Evolutionary conservation across 208 protist genomes (phyloP).

Genomic region (Polymyxa betae): DNA sequence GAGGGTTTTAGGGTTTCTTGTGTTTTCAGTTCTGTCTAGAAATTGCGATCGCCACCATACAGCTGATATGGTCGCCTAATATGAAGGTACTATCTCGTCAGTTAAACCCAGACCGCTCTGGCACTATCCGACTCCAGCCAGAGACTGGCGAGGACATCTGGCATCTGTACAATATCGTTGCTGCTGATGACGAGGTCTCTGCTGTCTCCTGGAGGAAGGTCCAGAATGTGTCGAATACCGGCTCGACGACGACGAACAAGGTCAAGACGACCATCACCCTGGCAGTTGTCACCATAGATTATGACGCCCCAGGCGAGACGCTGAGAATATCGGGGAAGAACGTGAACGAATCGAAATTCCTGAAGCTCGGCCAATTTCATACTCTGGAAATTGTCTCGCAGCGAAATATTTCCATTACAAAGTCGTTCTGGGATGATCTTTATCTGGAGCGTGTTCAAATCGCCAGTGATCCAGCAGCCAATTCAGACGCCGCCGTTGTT

Average conservation of each 20-base stretch:
- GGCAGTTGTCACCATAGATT: conserved; percentile 30
- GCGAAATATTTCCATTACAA: not conserved
- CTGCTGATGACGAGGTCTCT: conserved; percentile 8
- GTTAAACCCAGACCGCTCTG: not conserved
- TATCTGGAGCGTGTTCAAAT: conserved; percentile 36
- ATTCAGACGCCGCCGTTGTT: conserved; percentile 26
- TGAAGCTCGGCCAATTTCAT: conserved; percentile 48
- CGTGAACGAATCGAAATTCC: conserved; percentile 31
- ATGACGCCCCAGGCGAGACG: conserved; percentile 7
- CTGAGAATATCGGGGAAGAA: conserved; percentile 40
- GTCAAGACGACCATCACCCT: conserved; percentile 24
- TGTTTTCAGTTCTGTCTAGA: too few species aligned
- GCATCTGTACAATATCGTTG: conserved; percentile 51
- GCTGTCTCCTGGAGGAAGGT: conserved; percentile 16
- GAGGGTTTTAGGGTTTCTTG: too few species aligned
- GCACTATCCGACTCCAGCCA: conserved; percentile 11
- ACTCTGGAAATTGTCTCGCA: conserved; percentile 11
- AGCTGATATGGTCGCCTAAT: too few species aligned
- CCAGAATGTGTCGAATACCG: conserved; percentile 44
- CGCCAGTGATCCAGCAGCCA: conserved; percentile 20
- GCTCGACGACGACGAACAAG: conserved; percentile 20
- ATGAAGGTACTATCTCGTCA: conserved; percentile 10
- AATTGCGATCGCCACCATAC: too few species aligned
- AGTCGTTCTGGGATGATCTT: conserved; percentile 12
- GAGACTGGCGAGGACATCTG: conserved; percentile 50